A percentile compares a stretch with the other conserved stretches of the same genome.
phyloP scores from a whole-genome alignment of 2,329 filamentous ascomycete genomes.

The Ascomycota sp. region DNA sequence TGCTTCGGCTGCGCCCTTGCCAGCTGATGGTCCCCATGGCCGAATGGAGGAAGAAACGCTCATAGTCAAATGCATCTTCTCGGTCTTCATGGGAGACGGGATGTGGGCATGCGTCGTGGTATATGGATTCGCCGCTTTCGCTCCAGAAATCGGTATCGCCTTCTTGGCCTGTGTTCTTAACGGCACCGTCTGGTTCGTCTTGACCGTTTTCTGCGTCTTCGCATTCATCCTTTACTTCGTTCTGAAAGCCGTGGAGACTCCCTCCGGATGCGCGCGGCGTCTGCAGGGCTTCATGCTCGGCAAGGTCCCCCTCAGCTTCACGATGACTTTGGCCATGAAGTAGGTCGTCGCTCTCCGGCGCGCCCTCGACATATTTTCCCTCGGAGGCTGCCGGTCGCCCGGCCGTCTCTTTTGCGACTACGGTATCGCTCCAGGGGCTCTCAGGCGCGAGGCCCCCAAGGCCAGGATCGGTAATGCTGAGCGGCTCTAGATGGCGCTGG shows the following conservation, averaged over 20 bases:
- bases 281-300: background rate
- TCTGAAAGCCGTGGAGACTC: background rate
- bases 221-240: background rate
- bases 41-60: conserved; percentile 85
- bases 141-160: conserved; percentile 18
- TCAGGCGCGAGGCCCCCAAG: conserved; percentile 1
- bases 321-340: background rate
- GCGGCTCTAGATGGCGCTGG: conserved; percentile 7
- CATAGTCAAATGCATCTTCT: conserved; percentile 87
- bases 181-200: background rate
- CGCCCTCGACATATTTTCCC: conserved; percentile 2
- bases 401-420: background rate
- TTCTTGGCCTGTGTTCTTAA: background rate
- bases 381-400: background rate
- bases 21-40: conserved; percentile 58
- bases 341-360: conserved; percentile 1
- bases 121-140: conserved; percentile 40
- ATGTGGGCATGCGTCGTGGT: conserved; percentile 36
- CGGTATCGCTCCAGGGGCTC: background rate
- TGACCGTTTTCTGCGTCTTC: conserved; percentile 3
- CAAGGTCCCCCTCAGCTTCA: conserved; percentile 1
- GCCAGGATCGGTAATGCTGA: conserved; percentile 4
- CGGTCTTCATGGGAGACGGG: conserved; percentile 71
- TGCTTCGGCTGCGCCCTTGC: conserved; percentile 6
- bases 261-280: too few relatives aligned